These are phyloP conservation scores for Solanum hybrid DNA, from an alignment of 305 asterid species.

Conservation along the genomic window DNA sequence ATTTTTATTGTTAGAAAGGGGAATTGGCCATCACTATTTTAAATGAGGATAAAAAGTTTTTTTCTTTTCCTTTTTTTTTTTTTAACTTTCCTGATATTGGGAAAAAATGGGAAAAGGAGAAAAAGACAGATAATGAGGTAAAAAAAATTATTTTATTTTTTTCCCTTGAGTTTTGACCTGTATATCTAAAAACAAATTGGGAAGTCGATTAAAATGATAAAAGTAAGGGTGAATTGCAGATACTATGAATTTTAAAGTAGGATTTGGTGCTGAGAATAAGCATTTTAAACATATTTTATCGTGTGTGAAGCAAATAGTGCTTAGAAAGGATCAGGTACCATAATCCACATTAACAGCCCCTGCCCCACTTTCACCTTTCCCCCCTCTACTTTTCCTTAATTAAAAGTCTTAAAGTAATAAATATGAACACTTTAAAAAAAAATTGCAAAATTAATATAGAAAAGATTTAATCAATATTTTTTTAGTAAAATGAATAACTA, in stretches of 20 bases:
- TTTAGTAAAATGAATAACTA: no score
- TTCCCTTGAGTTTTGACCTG: not conserved
- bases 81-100: not conserved
- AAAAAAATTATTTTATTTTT: no score
- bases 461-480: not conserved
- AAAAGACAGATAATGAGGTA: not conserved
- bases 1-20: not conserved
- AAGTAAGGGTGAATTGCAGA: not conserved
- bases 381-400: not conserved
- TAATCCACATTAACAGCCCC: conserved; percentile 21
- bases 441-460: not conserved
- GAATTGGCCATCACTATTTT: not conserved
- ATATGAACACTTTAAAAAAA: not conserved
- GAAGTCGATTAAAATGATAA: not conserved
- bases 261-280: conserved; percentile 30
- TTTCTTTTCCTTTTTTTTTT: not conserved
- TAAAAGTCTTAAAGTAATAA: not conserved
- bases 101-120: not conserved
- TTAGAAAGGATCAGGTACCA: conserved; percentile 34
- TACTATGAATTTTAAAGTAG: conserved; percentile 17
- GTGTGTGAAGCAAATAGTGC: conserved; percentile 14
- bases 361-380: not conserved
- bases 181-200: no score
- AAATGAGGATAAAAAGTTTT: not conserved
- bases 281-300: conserved; percentile 3